phyloP scores from a whole-genome alignment of 2,329 filamentous ascomycete species.

The Colletotrichum viniferum region DNA sequence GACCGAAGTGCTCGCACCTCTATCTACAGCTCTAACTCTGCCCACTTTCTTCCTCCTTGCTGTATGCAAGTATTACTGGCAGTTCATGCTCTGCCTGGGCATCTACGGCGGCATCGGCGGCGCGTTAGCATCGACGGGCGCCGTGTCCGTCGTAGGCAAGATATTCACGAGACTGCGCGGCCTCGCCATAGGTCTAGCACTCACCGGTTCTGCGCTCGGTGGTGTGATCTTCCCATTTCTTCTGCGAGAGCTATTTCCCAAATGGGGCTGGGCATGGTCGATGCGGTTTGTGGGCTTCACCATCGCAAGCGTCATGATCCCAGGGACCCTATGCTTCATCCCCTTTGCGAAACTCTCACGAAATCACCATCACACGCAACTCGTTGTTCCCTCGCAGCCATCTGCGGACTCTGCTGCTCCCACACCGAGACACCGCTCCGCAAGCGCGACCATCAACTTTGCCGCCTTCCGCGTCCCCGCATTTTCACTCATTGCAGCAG shows the following conservation, averaged over 20 bases:
- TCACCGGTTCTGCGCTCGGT: slow-evolving; percentile 26
- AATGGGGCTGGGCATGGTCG: slow-evolving; percentile 35
- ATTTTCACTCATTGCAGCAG: slow-evolving; percentile 43
- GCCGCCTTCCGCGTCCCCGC: slow-evolving; percentile 42
- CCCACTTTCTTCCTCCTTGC: slow-evolving; percentile 48
- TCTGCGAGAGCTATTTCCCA: slow-evolving; percentile 30
- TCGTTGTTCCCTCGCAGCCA: background rate
- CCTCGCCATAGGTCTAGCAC: slow-evolving; percentile 26
- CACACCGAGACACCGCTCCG: slow-evolving; percentile 17
- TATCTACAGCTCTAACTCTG: slow-evolving; percentile 39
- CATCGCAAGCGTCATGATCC: slow-evolving; percentile 27
- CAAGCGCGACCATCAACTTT: slow-evolving; percentile 39
- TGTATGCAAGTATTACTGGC: slow-evolving; percentile 50
- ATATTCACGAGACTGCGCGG: slow-evolving; percentile 26
- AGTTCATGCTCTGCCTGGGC: slow-evolving; percentile 49
- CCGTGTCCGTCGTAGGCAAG: slow-evolving; percentile 34
- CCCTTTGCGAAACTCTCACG: slow-evolving; percentile 24
- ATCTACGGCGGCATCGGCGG: slow-evolving; percentile 45
- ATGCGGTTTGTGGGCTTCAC: slow-evolving; percentile 34
- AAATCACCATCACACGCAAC: background rate
- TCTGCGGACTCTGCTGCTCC: fast-evolving
- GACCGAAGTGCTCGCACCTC: slow-evolving; percentile 40
- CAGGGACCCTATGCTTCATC: slow-evolving; percentile 36
- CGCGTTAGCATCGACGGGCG: slow-evolving; percentile 40
- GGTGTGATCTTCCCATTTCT: slow-evolving; percentile 36